A percentile compares a stretch with the other conserved stretches of the same genome.
Evolutionary conservation across 495 filamentous ascomycete genomes (phyloP).

Genomic region (Poronia punctata): DNA sequence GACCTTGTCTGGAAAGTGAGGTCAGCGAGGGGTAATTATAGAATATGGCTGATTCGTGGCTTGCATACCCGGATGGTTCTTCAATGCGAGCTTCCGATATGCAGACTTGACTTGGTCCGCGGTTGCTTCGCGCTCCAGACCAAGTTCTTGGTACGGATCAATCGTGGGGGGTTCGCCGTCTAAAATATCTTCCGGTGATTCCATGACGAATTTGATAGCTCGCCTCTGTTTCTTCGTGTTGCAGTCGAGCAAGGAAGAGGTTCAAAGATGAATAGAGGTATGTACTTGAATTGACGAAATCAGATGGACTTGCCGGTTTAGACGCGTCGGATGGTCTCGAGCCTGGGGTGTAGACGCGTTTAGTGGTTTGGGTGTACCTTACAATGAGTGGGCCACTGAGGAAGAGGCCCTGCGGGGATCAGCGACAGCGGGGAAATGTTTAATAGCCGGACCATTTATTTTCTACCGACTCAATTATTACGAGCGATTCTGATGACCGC

Average conservation of each 20-base stretch:
- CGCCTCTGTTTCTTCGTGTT: too few relatives aligned
- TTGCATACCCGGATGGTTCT: constrained; percentile 84
- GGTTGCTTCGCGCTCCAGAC: constrained; percentile 54
- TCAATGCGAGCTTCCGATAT: constrained; percentile 81
- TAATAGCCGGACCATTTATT: too few relatives aligned
- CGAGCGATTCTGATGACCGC: too few relatives aligned
- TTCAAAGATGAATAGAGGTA: too few relatives aligned
- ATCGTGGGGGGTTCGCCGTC: constrained; percentile 41
- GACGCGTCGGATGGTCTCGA: neutral
- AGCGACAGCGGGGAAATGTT: neutral
- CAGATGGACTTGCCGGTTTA: too few relatives aligned
- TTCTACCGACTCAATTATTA: too few relatives aligned
- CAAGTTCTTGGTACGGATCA: constrained; percentile 82
- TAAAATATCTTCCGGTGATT: constrained; percentile 28
- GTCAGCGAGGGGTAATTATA: constrained; percentile 21
- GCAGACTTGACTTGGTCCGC: constrained; percentile 73
- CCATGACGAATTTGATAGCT: constrained; percentile 26
- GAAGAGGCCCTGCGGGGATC: constrained; percentile 2
- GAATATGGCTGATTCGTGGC: constrained; percentile 64
- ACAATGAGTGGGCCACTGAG: neutral
- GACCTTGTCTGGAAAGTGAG: constrained; percentile 59
- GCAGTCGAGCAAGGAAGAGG: too few relatives aligned
- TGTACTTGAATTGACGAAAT: too few relatives aligned
- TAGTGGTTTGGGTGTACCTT: constrained; percentile 8
- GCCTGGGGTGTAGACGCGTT: constrained; percentile 7